Percentiles rank a stretch among this genome's conserved stretches.
phyloP scores from a whole-genome alignment of 2,329 filamentous ascomycete genomes.

The Aspergillus hiratsukae region DNA sequence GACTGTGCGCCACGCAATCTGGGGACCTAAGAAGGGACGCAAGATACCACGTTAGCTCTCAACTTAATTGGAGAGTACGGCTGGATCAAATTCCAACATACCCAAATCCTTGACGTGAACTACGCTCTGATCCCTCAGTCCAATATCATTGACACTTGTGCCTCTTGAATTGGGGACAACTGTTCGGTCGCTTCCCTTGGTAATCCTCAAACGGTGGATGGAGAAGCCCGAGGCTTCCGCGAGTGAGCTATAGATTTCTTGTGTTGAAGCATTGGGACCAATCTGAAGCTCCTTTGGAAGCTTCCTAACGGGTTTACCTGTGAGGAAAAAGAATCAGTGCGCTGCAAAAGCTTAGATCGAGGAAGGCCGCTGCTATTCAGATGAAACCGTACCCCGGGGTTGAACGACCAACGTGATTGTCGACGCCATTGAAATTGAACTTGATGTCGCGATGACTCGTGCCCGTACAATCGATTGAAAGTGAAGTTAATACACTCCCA shows the following conservation, averaged over 20 bases:
- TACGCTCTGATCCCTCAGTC: conserved; percentile 55
- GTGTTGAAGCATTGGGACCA: conserved; percentile 46
- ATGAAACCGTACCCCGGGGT: conserved; percentile 37
- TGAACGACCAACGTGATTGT: conserved; percentile 38
- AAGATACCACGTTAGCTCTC: conserved; percentile 16
- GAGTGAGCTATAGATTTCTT: conserved; percentile 56
- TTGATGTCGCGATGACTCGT: not conserved
- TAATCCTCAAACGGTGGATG: conserved; percentile 58
- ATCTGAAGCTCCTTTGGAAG: conserved; percentile 56
- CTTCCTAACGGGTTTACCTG: conserved; percentile 59
- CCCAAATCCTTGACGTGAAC: conserved; percentile 92
- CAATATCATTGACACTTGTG: conserved; percentile 51
- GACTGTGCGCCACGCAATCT: conserved; percentile 89
- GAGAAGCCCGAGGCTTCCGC: conserved; percentile 52
- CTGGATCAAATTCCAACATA: conserved; percentile 40
- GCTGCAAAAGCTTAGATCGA: conserved; percentile 1
- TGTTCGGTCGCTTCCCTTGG: conserved; percentile 59
- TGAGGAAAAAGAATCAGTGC: conserved; percentile 12
- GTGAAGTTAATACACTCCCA: not conserved
- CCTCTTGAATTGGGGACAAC: conserved; percentile 51
- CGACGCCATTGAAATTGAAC: conserved; percentile 27
- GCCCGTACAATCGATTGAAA: not conserved
- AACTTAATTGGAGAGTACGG: not conserved
- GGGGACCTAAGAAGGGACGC: conserved; percentile 57
- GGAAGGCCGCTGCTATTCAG: not conserved